Conservation (phyloP, 2,329 filamentous ascomycete genomes). For the Albophoma yamanashiensis region DNA sequence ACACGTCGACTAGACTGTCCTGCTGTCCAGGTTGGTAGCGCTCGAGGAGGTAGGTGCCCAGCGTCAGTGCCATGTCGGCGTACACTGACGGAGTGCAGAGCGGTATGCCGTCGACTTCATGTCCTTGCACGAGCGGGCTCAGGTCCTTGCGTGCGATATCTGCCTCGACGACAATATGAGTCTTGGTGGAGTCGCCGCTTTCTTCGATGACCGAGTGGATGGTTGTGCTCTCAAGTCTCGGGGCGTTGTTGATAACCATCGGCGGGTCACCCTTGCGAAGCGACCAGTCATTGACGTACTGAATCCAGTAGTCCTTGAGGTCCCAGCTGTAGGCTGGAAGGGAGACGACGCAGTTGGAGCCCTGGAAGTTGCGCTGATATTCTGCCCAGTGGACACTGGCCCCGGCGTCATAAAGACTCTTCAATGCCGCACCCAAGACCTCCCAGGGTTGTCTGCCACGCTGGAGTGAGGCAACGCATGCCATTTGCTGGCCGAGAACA, state of each 20-base stretch:
- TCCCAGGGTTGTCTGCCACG: conserved; percentile 38
- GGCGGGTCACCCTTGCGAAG: conserved; percentile 41
- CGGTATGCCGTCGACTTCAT: conserved; percentile 56
- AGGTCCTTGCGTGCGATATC: conserved; percentile 55
- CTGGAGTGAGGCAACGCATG: conserved; percentile 25
- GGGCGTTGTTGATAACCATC: not conserved
- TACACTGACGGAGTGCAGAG: conserved; percentile 51
- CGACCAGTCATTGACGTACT: conserved; percentile 43
- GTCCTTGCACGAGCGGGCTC: conserved; percentile 48
- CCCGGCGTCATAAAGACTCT: not conserved
- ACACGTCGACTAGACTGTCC: conserved; percentile 21
- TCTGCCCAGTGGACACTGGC: conserved; percentile 53
- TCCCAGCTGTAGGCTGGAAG: conserved; percentile 63
- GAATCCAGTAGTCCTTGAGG: conserved; percentile 56
- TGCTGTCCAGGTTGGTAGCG: not conserved
- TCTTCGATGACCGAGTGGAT: conserved; percentile 8
- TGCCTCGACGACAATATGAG: conserved; percentile 52
- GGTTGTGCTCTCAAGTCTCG: conserved; percentile 37
- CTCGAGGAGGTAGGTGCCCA: conserved; percentile 40
- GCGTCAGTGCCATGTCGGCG: conserved; percentile 54
- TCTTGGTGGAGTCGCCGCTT: conserved; percentile 11
- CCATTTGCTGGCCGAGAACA: not conserved
- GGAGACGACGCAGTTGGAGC: conserved; percentile 36
- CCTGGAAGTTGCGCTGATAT: conserved; percentile 41
- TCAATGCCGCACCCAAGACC: not conserved